phyloP scores from a whole-genome alignment of 345 rosid genomes.

The Eucalyptus regnans region DNA sequence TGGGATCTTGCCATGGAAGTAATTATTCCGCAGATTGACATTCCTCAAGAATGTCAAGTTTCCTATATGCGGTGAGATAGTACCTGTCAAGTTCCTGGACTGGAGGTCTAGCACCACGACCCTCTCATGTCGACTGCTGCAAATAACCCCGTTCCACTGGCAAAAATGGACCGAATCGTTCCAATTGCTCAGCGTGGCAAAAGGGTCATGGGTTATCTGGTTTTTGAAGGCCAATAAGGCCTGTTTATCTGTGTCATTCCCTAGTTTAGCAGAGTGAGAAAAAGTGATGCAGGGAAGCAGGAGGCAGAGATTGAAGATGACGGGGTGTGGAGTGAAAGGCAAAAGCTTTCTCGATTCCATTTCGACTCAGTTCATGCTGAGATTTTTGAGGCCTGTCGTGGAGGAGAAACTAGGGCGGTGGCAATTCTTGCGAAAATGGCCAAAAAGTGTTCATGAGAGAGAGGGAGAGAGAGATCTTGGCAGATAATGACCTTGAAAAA shows the following conservation, averaged over 20 bases:
- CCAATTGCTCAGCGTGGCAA: slow-evolving; percentile 1
- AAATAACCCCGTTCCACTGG: slow-evolving; percentile 12
- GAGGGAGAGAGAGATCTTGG: not conserved
- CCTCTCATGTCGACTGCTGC: slow-evolving; percentile 3
- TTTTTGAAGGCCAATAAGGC: slow-evolving; percentile 9
- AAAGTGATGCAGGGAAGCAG: not conserved
- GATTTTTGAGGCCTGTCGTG: not conserved
- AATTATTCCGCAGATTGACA: slow-evolving; percentile 1
- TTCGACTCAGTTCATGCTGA: not conserved
- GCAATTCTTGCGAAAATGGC: not conserved
- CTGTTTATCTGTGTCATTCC: slow-evolving; percentile 5
- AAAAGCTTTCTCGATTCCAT: not conserved
- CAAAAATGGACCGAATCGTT: slow-evolving; percentile 6
- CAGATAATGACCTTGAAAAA: not conserved
- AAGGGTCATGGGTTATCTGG: not conserved
- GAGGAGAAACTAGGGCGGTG: not conserved
- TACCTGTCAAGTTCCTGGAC: slow-evolving; percentile 2
- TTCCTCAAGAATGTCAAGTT: slow-evolving; percentile 6
- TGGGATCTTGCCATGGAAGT: slow-evolving; percentile 5
- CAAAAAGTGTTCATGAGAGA: not conserved
- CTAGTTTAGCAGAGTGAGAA: not conserved
- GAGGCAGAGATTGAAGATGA: not conserved
- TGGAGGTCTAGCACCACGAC: slow-evolving; percentile 1
- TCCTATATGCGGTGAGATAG: slow-evolving; percentile 7
- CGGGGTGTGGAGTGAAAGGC: not conserved